A percentile compares a stretch with the other conserved stretches of the same genome.
Conservation (phyloP, 225 moss, liverwort and hornwort species). For the Physcomitrium patens region DNA sequence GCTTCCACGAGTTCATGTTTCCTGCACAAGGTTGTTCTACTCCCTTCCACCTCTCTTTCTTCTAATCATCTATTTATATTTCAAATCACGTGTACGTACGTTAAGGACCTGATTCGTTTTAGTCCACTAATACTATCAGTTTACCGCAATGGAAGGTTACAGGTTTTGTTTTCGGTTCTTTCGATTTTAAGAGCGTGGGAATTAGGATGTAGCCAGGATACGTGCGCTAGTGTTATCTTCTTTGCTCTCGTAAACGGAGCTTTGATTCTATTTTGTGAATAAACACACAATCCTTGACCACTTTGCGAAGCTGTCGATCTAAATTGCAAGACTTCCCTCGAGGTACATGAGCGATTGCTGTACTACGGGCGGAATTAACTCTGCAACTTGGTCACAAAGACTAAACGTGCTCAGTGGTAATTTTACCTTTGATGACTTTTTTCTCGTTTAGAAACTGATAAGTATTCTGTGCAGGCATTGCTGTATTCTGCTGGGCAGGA, state of each 20-base stretch:
- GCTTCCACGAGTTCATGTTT: too few relatives aligned
- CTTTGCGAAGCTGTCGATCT: conserved; percentile 5
- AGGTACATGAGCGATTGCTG: background rate
- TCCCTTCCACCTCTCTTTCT: too few relatives aligned
- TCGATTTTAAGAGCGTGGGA: background rate
- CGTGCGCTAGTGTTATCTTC: background rate
- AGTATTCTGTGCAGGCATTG: conserved; percentile 43
- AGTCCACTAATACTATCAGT: too few relatives aligned
- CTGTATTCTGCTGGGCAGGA: conserved; percentile 31
- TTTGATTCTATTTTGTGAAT: background rate
- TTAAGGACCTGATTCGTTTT: too few relatives aligned
- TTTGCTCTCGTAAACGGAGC: background rate
- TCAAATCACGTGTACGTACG: too few relatives aligned
- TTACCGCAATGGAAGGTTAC: too few relatives aligned
- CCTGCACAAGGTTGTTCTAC: too few relatives aligned
- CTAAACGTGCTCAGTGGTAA: background rate
- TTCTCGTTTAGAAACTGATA: conserved; percentile 7
- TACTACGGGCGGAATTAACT: conserved; percentile 17
- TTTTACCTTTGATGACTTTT: background rate
- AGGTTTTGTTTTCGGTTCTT: background rate
- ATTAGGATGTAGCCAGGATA: background rate
- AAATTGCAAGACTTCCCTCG: background rate
- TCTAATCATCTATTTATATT: too few relatives aligned
- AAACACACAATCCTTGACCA: background rate
- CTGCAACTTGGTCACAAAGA: conserved; percentile 2